These are phyloP conservation scores for Pseudozyma flocculosa DNA, from an alignment of 1,284 basidiomycete species.

Conservation along the genomic window DNA sequence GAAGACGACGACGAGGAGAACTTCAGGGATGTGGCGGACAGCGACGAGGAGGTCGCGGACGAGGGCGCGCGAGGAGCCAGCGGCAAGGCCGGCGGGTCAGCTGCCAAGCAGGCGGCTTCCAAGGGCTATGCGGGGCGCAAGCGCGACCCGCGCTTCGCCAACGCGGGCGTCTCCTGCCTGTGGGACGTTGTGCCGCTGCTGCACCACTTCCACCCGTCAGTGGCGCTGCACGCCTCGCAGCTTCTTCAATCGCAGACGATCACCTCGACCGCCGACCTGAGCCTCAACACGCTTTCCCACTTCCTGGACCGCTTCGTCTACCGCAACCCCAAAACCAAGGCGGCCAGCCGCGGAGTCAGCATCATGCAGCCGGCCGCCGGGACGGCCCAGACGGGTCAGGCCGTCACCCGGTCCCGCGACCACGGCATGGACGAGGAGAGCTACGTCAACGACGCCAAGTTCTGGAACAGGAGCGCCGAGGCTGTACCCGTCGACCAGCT, in stretches of 20 bases:
- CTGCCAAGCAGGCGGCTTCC: constrained; percentile 14
- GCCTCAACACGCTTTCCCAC: constrained; percentile 86
- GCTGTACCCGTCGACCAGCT: constrained; percentile 78
- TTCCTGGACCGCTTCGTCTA: constrained; percentile 89
- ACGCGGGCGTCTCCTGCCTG: constrained; percentile 68
- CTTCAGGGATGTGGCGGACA: constrained; percentile 60
- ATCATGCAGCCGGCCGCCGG: constrained; percentile 82
- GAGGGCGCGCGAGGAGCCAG: constrained; percentile 12
- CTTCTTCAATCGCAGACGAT: constrained; percentile 69
- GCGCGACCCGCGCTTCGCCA: constrained; percentile 84
- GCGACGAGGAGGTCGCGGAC: constrained; percentile 38
- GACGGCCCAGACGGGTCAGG: constrained; percentile 61
- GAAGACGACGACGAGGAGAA: constrained; percentile 62
- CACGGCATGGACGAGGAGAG: constrained; percentile 57
- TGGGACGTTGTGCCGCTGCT: constrained; percentile 64
- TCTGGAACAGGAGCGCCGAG: constrained; percentile 72
- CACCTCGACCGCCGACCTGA: constrained; percentile 81
- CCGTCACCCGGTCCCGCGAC: constrained; percentile 72
- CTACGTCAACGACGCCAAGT: constrained; percentile 75
- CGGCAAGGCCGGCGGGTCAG: constrained; percentile 6
- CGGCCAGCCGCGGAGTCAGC: constrained; percentile 72
- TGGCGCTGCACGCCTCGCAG: constrained; percentile 86
- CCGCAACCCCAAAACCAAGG: constrained; percentile 87
- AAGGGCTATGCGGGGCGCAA: constrained; percentile 62
- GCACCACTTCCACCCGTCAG: constrained; percentile 85